phyloP scores from a whole-genome alignment of 2,329 filamentous ascomycete genomes.

The Trichoderma harzianum region DNA sequence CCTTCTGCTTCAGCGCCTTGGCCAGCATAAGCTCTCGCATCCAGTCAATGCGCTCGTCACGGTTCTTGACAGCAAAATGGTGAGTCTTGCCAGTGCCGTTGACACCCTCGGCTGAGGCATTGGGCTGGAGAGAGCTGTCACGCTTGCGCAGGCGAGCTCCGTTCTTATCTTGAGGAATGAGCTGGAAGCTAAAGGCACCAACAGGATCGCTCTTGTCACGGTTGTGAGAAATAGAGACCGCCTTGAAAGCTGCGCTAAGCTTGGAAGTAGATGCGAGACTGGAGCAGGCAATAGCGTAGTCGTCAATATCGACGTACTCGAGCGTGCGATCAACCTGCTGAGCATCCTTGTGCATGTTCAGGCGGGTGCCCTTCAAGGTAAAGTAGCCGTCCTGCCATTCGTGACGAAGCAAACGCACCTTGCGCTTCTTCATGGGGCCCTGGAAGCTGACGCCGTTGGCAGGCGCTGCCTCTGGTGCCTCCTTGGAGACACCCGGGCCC shows the following conservation, averaged over 20 bases:
- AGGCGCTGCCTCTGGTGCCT: conserved; percentile 33
- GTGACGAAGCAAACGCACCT: conserved; percentile 81
- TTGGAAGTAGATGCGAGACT: conserved; percentile 72
- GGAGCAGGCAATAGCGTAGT: conserved; percentile 84
- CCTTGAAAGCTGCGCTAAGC: conserved; percentile 82
- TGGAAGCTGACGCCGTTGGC: conserved; percentile 63
- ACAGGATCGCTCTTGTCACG: conserved; percentile 55
- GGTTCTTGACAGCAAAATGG: conserved; percentile 83
- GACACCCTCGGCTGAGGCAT: conserved; percentile 41
- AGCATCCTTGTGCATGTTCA: conserved; percentile 71
- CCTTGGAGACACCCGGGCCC: conserved; percentile 25
- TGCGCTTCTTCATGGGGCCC: conserved; percentile 92
- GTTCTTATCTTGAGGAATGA: conserved; percentile 67
- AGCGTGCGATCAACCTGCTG: conserved; percentile 54
- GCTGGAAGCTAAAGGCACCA: conserved; percentile 78
- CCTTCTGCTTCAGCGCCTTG: conserved; percentile 81
- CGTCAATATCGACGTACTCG: conserved; percentile 81
- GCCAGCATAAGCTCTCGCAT: conserved; percentile 91
- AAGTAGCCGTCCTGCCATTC: conserved; percentile 95
- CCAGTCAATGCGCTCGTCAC: conserved; percentile 95
- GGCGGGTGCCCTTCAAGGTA: conserved; percentile 71
- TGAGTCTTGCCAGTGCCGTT: conserved; percentile 77
- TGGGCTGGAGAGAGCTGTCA: conserved; percentile 44
- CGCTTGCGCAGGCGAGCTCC: conserved; percentile 53
- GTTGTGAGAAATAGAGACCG: conserved; percentile 60